phyloP scores from a whole-genome alignment of 805 yeast genomes.

The Ogataea trehalophila region DNA sequence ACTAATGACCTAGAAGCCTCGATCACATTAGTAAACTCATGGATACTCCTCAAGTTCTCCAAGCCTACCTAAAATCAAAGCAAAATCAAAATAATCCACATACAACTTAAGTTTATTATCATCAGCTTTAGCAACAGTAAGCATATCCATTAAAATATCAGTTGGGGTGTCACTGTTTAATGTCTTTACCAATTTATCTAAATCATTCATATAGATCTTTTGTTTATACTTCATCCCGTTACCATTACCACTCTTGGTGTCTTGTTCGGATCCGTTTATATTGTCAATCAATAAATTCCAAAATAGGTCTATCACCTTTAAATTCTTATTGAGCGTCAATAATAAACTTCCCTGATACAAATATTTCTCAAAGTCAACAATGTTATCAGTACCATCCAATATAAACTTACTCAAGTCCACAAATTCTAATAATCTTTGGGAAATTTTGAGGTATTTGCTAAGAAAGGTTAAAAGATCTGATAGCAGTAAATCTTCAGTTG shows the following conservation, averaged over 20 bases:
- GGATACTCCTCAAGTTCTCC: slow-evolving; percentile 31
- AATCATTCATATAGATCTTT: slow-evolving; percentile 34
- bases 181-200: slow-evolving; percentile 25
- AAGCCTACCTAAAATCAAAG: slow-evolving; percentile 42
- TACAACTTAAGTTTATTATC: slow-evolving; percentile 18
- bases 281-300: slow-evolving; percentile 36
- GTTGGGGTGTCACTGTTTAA: slow-evolving; percentile 31
- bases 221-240: slow-evolving; percentile 11
- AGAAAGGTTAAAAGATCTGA: slow-evolving; percentile 28
- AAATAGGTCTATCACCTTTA: slow-evolving; percentile 30
- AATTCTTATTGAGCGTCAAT: slow-evolving; percentile 32
- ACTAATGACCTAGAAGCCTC: background rate
- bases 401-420: slow-evolving; percentile 27
- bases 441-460: slow-evolving; percentile 25
- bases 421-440: slow-evolving; percentile 28
- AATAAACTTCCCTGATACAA: slow-evolving; percentile 37
- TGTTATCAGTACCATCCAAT: slow-evolving; percentile 34
- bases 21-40: background rate
- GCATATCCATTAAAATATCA: slow-evolving; percentile 39
- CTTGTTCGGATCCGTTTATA: slow-evolving; percentile 9
- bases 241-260: background rate
- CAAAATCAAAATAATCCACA: slow-evolving; percentile 43
- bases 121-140: slow-evolving; percentile 38
- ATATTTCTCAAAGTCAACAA: slow-evolving; percentile 45
- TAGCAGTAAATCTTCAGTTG: slow-evolving; percentile 33